Percentiles rank a stretch among this genome's conserved stretches.
phyloP scores from a whole-genome alignment of 2,329 filamentous ascomycete species.

The Aspergillus flavus region DNA sequence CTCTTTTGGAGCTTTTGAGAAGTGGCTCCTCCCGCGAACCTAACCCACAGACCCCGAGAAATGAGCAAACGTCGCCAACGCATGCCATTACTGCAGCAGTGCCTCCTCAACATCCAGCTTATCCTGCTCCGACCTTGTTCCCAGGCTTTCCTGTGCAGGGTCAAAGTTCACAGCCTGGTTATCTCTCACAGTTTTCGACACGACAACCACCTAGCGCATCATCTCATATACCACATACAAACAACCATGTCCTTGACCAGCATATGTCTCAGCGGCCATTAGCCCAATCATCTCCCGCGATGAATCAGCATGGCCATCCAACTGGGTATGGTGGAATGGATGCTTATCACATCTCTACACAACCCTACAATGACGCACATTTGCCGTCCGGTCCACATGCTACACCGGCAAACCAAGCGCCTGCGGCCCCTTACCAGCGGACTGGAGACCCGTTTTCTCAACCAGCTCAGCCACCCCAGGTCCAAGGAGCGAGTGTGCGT shows the following conservation, averaged over 20 bases:
- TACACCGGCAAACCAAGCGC: conserved; percentile 20
- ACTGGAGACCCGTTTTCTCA: conserved; percentile 51
- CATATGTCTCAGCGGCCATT: conserved; percentile 13
- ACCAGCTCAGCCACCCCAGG: conserved; percentile 33
- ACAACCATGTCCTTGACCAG: conserved; percentile 9
- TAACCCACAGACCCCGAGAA: conserved; percentile 26
- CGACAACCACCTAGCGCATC: conserved; percentile 17
- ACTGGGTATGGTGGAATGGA: conserved; percentile 22
- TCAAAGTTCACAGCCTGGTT: conserved; percentile 29
- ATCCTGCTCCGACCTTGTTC: conserved; percentile 51
- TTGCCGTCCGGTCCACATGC: conserved; percentile 19
- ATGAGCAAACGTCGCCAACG: conserved; percentile 58
- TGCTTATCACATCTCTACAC: conserved; percentile 27
- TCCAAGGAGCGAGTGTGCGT: conserved; percentile 51
- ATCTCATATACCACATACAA: conserved; percentile 15
- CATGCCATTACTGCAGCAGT: conserved; percentile 55
- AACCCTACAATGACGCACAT: conserved; percentile 23
- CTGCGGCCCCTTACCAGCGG: conserved; percentile 48
- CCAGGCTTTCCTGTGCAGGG: conserved; percentile 41
- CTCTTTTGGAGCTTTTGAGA: conserved; percentile 60
- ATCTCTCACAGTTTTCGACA: conserved; percentile 27
- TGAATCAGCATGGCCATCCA: conserved; percentile 23
- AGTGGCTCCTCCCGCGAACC: conserved; percentile 38
- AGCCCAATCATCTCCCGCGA: conserved; percentile 12
- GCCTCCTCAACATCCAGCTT: conserved; percentile 57